These are phyloP conservation scores for Didymella pinodella DNA, from an alignment of 2,329 filamentous ascomycete genomes.

Conservation along the genomic window DNA sequence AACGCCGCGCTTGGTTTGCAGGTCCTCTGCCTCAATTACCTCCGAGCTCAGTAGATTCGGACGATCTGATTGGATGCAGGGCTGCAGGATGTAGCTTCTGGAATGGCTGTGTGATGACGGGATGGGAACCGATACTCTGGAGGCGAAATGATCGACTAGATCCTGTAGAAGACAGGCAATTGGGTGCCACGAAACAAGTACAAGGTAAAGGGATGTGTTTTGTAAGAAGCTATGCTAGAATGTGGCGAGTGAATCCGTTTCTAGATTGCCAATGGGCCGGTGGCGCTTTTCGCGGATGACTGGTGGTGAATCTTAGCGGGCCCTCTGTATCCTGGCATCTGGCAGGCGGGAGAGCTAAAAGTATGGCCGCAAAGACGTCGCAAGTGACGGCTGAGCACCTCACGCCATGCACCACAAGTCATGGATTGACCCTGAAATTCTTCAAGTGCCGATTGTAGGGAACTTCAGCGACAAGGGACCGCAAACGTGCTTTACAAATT, in stretches of 20 bases:
- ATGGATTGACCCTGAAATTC: constrained; percentile 19
- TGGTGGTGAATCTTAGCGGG: constrained; percentile 44
- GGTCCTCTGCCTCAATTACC: constrained; percentile 48
- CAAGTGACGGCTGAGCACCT: constrained; percentile 11
- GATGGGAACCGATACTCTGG: constrained; percentile 43
- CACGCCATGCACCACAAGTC: constrained; percentile 7
- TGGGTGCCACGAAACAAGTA: constrained; percentile 28
- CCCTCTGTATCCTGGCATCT: constrained; percentile 22
- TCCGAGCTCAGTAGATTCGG: constrained; percentile 28
- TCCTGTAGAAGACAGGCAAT: constrained; percentile 15
- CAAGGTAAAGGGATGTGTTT: constrained; percentile 29
- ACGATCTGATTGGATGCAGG: constrained; percentile 41
- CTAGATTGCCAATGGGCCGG: constrained; percentile 47
- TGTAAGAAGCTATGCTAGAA: constrained; percentile 36
- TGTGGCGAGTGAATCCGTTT: constrained; percentile 50
- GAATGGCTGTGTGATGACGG: constrained; percentile 42
- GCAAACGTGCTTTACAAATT: constrained; percentile 19
- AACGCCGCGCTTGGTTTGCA: constrained; percentile 44
- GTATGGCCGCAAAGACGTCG: constrained; percentile 12
- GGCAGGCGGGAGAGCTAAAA: constrained; percentile 13
- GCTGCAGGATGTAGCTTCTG: constrained; percentile 40
- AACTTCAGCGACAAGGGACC: constrained; percentile 16
- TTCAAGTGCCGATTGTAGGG: constrained; percentile 20
- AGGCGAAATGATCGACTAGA: constrained; percentile 48
- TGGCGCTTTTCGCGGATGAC: constrained; percentile 42